phyloP scores from a whole-genome alignment of 2,329 filamentous ascomycete species.

The Paramyrothecium sp. region DNA sequence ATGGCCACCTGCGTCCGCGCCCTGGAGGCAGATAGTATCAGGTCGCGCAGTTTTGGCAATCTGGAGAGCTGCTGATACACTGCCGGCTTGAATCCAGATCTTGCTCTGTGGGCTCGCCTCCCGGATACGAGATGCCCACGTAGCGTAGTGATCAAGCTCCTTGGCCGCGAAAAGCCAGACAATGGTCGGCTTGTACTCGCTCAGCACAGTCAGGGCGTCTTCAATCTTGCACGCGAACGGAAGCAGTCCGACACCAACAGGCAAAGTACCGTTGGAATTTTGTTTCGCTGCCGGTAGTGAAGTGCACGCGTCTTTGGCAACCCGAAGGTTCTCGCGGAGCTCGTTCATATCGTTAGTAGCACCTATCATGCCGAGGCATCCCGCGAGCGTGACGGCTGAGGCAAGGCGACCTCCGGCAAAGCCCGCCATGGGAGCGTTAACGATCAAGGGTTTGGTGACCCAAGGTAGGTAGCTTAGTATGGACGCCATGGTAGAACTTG shows the following conservation, averaged over 20 bases:
- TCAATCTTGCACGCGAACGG: background rate
- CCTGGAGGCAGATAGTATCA: constrained; percentile 1
- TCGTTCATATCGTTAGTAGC: background rate
- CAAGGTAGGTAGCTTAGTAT: constrained; percentile 1
- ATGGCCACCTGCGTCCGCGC: constrained; percentile 2
- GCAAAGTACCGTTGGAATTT: background rate
- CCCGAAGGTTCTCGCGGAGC: background rate
- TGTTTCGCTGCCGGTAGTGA: background rate
- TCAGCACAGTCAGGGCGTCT: background rate
- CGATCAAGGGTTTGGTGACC: background rate
- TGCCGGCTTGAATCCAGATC: constrained; percentile 2
- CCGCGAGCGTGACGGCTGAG: background rate
- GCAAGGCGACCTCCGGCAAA: background rate
- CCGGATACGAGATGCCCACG: background rate
- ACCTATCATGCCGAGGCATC: constrained; percentile 3
- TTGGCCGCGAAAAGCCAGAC: constrained; percentile 4
- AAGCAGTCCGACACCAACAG: background rate
- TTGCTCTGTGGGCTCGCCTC: background rate
- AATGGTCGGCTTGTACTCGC: constrained; percentile 1
- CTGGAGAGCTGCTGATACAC: background rate
- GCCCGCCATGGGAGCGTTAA: constrained; percentile 3
- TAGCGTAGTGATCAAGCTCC: background rate
- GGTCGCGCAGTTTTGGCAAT: background rate
- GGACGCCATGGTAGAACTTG: background rate
- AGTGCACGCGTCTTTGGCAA: background rate